Percentiles rank a stretch among this genome's conserved stretches.
Evolutionary conservation across 2,329 filamentous ascomycete genomes (phyloP).

Genomic region (Paraphaeosphaeria sporulosa): DNA sequence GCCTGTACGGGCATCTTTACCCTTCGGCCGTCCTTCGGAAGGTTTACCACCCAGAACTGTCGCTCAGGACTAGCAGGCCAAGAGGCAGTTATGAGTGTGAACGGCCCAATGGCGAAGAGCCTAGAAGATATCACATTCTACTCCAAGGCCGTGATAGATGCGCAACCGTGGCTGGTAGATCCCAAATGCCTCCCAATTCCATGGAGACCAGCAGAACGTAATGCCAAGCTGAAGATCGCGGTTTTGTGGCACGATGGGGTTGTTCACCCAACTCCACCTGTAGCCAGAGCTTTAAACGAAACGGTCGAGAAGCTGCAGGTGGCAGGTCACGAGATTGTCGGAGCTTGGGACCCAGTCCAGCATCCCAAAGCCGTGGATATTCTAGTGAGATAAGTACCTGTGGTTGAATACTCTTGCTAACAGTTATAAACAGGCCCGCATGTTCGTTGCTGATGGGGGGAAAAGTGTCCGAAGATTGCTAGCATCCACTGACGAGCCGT

Average conservation of each 20-base stretch:
- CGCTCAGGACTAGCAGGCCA: slow-evolving; percentile 69
- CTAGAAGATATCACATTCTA: slow-evolving; percentile 60
- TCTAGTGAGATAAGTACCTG: slow-evolving; percentile 45
- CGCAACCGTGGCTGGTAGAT: slow-evolving; percentile 61
- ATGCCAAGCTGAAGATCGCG: slow-evolving; percentile 65
- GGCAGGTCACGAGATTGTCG: slow-evolving; percentile 63
- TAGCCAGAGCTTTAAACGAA: slow-evolving; percentile 63
- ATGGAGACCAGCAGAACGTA: slow-evolving; percentile 56
- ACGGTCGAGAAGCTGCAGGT: slow-evolving; percentile 61
- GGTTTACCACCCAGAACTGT: slow-evolving; percentile 64
- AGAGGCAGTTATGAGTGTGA: slow-evolving; percentile 69
- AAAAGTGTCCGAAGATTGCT: slow-evolving; percentile 55
- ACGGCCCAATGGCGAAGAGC: slow-evolving; percentile 67
- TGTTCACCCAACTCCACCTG: slow-evolving; percentile 60
- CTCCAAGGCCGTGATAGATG: slow-evolving; percentile 50
- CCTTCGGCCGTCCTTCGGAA: slow-evolving; percentile 64
- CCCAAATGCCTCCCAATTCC: slow-evolving; percentile 62
- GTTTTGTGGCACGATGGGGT: slow-evolving; percentile 61
- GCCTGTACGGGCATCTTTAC: slow-evolving; percentile 67
- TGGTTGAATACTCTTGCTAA: slow-evolving; percentile 1
- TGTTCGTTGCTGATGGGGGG: slow-evolving; percentile 62
- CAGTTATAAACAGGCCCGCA: slow-evolving; percentile 34
- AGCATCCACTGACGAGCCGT: slow-evolving; percentile 52
- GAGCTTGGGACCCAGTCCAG: slow-evolving; percentile 60
- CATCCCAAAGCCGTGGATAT: slow-evolving; percentile 62